Percentiles rank a stretch among this genome's conserved stretches.
phyloP scores from a whole-genome alignment of 2,329 filamentous ascomycete species.

The Talaromyces amestolkiae region DNA sequence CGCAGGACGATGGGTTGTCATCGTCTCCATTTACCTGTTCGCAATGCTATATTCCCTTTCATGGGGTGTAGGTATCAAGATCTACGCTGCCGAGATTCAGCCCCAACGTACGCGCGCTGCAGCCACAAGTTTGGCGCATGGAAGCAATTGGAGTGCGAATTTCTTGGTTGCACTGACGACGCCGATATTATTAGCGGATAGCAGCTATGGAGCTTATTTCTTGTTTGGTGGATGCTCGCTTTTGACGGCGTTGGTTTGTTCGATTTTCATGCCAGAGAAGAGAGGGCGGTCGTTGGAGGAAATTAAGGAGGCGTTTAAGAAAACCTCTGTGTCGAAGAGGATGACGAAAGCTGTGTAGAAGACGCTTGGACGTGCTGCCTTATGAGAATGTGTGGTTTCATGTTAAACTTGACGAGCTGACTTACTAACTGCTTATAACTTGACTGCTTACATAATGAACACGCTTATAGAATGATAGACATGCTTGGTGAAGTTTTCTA shows the following conservation, averaged over 20 bases:
- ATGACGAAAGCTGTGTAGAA: background rate
- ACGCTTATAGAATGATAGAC: background rate
- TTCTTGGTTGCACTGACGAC: constrained; percentile 48
- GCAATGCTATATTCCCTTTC: constrained; percentile 35
- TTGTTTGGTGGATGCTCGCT: constrained; percentile 45
- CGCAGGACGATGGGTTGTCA: constrained; percentile 32
- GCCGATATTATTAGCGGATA: constrained; percentile 44
- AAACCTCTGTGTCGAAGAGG: constrained; percentile 15
- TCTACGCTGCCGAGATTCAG: constrained; percentile 60
- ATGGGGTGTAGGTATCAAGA: constrained; percentile 57
- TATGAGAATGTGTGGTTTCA: background rate
- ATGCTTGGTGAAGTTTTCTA: background rate
- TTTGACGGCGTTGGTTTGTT: constrained; percentile 40
- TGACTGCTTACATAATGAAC: background rate
- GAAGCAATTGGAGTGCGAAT: constrained; percentile 51
- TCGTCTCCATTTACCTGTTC: constrained; percentile 31
- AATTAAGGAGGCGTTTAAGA: constrained; percentile 50
- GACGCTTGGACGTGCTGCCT: constrained; percentile 1
- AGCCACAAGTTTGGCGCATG: constrained; percentile 53
- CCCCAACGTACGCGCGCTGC: constrained; percentile 54
- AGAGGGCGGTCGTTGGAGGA: constrained; percentile 49
- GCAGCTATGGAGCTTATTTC: constrained; percentile 48
- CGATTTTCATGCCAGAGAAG: constrained; percentile 52
- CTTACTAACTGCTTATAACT: background rate
- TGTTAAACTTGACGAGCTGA: background rate